These are phyloP conservation scores for Clonostachys chloroleuca DNA, from an alignment of 2,329 filamentous ascomycete species.

Conservation along the genomic window DNA sequence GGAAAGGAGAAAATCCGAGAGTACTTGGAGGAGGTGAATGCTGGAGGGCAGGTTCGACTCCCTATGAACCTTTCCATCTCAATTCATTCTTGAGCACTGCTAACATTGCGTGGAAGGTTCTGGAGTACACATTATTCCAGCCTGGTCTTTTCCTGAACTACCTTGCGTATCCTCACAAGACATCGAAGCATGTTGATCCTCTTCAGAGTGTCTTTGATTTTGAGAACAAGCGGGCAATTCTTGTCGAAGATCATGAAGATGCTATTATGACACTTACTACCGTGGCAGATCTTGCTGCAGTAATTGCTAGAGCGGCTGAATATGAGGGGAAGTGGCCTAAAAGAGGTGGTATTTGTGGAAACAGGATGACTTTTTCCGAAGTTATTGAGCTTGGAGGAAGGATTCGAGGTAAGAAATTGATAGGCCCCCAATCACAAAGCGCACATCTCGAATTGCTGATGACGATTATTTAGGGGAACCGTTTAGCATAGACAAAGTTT, in stretches of 20 bases:
- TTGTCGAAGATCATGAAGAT: conserved; percentile 35
- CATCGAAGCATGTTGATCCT: conserved; percentile 35
- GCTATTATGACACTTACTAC: conserved; percentile 36
- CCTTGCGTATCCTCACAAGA: conserved; percentile 42
- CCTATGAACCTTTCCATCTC: too few relatives aligned
- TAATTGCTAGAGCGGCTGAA: conserved; percentile 34
- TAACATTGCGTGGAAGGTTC: conserved; percentile 23
- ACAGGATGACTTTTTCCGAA: conserved; percentile 23
- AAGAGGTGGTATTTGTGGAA: conserved; percentile 32
- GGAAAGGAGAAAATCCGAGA: conserved; percentile 40
- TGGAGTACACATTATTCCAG: conserved; percentile 54
- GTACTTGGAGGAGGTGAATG: conserved; percentile 48
- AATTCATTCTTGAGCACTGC: too few relatives aligned
- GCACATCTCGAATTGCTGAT: neutral
- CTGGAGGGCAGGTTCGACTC: conserved; percentile 3
- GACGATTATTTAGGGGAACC: conserved; percentile 7
- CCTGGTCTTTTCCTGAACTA: conserved; percentile 52
- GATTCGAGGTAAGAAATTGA: conserved; percentile 29
- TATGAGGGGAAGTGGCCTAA: conserved; percentile 37
- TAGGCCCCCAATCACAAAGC: neutral
- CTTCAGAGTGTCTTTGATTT: conserved; percentile 30
- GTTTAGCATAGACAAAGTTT: conserved; percentile 11
- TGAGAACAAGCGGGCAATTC: conserved; percentile 30
- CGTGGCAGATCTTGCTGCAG: conserved; percentile 31
- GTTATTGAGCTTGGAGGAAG: conserved; percentile 31